Conservation (phyloP, 1,284 basidiomycete species). For the Puccinia sorghi region DNA sequence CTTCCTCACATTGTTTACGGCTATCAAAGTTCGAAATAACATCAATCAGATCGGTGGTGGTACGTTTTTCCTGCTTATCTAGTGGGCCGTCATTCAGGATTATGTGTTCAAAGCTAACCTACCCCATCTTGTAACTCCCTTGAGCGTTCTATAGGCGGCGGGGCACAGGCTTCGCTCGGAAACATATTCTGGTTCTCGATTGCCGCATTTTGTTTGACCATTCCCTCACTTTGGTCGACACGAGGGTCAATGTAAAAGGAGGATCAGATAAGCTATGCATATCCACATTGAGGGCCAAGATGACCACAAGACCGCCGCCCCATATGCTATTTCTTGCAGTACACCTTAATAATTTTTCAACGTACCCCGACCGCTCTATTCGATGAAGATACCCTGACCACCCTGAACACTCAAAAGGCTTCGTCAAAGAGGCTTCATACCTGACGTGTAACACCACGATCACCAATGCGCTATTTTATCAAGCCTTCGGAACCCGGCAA, state of each 20-base stretch:
- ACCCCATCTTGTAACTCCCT: neutral
- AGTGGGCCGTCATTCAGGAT: neutral
- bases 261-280: neutral
- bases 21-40: conserved; percentile 26
- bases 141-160: conserved; percentile 6
- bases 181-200: conserved; percentile 40
- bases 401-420: too few species aligned
- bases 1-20: conserved; percentile 6
- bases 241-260: conserved; percentile 29
- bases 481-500: too few species aligned
- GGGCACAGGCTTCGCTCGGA: conserved; percentile 29
- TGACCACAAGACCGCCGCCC: too few species aligned
- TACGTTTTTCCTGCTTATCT: neutral
- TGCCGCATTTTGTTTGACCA: conserved; percentile 10
- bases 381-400: too few species aligned
- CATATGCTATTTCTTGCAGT: too few species aligned
- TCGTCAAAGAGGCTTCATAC: too few species aligned
- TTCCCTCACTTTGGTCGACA: conserved; percentile 40
- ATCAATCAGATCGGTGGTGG: conserved; percentile 38
- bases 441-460: too few species aligned
- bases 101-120: neutral
- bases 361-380: too few species aligned
- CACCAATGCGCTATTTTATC: too few species aligned
- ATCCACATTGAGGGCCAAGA: too few species aligned
- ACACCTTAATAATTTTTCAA: too few species aligned